Evolutionary conservation across 2,329 filamentous ascomycete genomes (phyloP).

Genomic region (Alternaria metachromatica): DNA sequence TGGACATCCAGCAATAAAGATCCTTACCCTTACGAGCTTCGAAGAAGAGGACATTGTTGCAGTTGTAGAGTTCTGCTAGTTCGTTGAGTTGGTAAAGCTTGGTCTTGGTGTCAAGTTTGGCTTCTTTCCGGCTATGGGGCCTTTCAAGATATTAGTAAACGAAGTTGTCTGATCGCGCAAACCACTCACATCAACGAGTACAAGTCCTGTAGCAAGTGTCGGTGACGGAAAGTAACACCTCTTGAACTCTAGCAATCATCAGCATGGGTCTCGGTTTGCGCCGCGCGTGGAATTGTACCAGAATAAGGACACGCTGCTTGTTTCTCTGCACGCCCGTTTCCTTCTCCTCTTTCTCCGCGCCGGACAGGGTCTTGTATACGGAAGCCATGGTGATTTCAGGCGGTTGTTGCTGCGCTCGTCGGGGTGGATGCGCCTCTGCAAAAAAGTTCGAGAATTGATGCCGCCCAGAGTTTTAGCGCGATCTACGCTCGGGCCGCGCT

Average conservation of each 20-base stretch:
- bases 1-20: slow-evolving; percentile 91
- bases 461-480: slow-evolving; percentile 30
- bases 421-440: slow-evolving; percentile 15
- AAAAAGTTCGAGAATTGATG: slow-evolving; percentile 37
- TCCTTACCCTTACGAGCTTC: slow-evolving; percentile 95
- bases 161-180: neutral
- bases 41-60: slow-evolving; percentile 94
- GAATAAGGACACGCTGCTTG: slow-evolving; percentile 75
- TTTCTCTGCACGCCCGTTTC: slow-evolving; percentile 49
- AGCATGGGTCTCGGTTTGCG: slow-evolving; percentile 18
- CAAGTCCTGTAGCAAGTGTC: slow-evolving; percentile 90
- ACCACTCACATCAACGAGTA: slow-evolving; percentile 71
- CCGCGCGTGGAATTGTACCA: slow-evolving; percentile 50
- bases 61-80: slow-evolving; percentile 77
- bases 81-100: slow-evolving; percentile 65
- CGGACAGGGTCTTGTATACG: slow-evolving; percentile 63
- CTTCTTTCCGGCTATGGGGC: slow-evolving; percentile 91
- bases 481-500: slow-evolving; percentile 18
- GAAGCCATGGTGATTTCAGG: slow-evolving; percentile 55
- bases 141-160: slow-evolving; percentile 23
- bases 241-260: slow-evolving; percentile 67
- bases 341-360: slow-evolving; percentile 47
- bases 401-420: slow-evolving; percentile 20
- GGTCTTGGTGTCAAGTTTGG: slow-evolving; percentile 95
- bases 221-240: slow-evolving; percentile 92